A percentile compares a stretch with the other conserved stretches of the same genome.
Evolutionary conservation across 2,329 filamentous ascomycete genomes (phyloP).

Genomic region (Colletotrichum siamense): DNA sequence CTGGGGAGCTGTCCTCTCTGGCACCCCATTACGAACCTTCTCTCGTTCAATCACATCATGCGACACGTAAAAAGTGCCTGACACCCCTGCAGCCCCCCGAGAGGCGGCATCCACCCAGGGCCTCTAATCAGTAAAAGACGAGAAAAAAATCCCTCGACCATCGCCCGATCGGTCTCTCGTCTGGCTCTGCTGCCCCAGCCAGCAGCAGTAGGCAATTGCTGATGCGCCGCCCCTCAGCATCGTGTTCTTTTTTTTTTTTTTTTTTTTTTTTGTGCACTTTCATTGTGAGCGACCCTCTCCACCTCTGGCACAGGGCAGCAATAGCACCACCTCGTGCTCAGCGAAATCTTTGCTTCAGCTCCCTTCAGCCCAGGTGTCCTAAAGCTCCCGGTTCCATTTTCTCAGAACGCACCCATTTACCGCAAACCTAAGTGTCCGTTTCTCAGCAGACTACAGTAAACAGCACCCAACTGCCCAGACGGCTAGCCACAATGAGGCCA

Average conservation of each 20-base stretch:
- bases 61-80: conserved; percentile 9
- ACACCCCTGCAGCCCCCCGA: conserved; percentile 16
- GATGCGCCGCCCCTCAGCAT: neutral
- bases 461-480: neutral
- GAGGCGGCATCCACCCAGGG: conserved; percentile 16
- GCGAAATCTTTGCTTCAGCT: neutral
- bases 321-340: neutral
- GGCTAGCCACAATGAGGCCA: neutral
- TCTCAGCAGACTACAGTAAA: neutral
- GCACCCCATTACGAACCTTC: neutral
- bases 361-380: neutral
- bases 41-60: conserved; percentile 20
- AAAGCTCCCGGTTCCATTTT: neutral
- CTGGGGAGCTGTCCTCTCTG: neutral
- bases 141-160: neutral
- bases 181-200: neutral
- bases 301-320: neutral
- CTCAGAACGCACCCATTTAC: neutral
- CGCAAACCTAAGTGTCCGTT: neutral
- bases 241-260: neutral
- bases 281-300: neutral
- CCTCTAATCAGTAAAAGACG: conserved; percentile 15
- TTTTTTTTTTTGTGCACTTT: neutral
- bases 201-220: neutral
- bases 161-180: conserved; percentile 10